Evolutionary conservation across 257 asterid species (phyloP).

Genomic region (Nyctanthes arbortristis): DNA sequence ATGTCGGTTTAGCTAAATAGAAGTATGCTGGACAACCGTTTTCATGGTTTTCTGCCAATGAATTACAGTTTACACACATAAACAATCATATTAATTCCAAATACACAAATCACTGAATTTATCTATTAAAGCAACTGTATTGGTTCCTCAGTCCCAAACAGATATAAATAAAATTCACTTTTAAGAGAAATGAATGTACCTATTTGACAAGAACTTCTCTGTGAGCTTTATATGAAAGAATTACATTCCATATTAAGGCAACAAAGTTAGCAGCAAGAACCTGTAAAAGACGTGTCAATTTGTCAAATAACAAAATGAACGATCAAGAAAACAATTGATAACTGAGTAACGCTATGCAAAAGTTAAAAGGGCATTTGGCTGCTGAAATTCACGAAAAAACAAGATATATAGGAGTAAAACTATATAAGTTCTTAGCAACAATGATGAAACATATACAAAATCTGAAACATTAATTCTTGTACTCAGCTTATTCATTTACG

Average conservation of each 20-base stretch:
- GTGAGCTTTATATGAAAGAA: constrained; percentile 89
- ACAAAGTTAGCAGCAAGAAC: constrained; percentile 88
- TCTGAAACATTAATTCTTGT: background rate
- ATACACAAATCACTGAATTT: background rate
- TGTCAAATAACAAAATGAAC: background rate
- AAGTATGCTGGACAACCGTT: too few species aligned
- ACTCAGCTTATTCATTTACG: background rate
- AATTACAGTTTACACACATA: background rate
- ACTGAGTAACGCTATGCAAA: background rate
- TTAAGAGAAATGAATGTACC: constrained; percentile 33
- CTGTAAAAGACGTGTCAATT: constrained; percentile 39
- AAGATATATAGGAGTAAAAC: background rate
- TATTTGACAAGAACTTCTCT: constrained; percentile 65
- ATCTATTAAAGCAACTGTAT: too few species aligned
- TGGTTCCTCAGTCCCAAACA: background rate
- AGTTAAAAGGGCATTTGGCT: background rate
- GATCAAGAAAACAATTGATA: background rate
- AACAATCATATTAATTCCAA: background rate
- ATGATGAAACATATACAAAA: too few species aligned
- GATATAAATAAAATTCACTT: background rate
- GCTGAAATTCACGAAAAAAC: background rate
- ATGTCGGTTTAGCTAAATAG: too few species aligned
- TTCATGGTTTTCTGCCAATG: background rate
- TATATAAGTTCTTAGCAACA: too few species aligned
- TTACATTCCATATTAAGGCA: constrained; percentile 77